Evolutionary conservation across 495 filamentous ascomycete species (phyloP).

Genomic region (Neurospora tetrasperma): DNA sequence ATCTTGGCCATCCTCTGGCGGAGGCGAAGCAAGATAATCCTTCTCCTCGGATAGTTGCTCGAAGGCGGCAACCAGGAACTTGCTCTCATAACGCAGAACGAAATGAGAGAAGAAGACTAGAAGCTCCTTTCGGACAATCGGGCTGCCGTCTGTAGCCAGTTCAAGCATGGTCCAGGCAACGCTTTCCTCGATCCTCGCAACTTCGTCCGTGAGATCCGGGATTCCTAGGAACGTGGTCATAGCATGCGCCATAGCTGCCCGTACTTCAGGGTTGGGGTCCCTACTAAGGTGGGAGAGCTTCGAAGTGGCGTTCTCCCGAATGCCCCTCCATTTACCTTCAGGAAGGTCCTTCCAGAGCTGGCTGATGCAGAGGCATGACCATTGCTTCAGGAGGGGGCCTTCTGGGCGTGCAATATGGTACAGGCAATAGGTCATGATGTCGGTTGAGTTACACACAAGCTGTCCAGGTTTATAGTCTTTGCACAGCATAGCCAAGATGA

Average conservation of each 20-base stretch:
- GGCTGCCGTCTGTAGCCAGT: slow-evolving; percentile 84
- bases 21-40: slow-evolving; percentile 46
- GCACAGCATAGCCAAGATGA: slow-evolving; percentile 94
- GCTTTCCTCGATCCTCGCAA: slow-evolving; percentile 79
- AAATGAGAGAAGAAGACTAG: slow-evolving; percentile 90
- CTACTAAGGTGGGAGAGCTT: slow-evolving; percentile 69
- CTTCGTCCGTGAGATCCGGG: slow-evolving; percentile 82
- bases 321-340: slow-evolving; percentile 90
- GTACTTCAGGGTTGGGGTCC: slow-evolving; percentile 91
- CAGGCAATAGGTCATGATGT: slow-evolving; percentile 77
- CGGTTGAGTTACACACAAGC: slow-evolving; percentile 72
- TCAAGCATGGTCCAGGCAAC: slow-evolving; percentile 75
- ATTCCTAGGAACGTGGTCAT: slow-evolving; percentile 91
- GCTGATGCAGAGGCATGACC: slow-evolving; percentile 93
- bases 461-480: slow-evolving; percentile 85
- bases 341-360: slow-evolving; percentile 87
- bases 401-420: slow-evolving; percentile 71
- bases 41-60: slow-evolving; percentile 84
- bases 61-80: slow-evolving; percentile 84
- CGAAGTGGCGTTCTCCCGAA: slow-evolving; percentile 66
- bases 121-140: slow-evolving; percentile 85
- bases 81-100: slow-evolving; percentile 80
- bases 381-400: slow-evolving; percentile 84
- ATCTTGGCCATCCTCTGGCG: slow-evolving; percentile 41
- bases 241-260: slow-evolving; percentile 85